phyloP scores from a whole-genome alignment of 345 rosid species.

The Pistacia atlantica region DNA sequence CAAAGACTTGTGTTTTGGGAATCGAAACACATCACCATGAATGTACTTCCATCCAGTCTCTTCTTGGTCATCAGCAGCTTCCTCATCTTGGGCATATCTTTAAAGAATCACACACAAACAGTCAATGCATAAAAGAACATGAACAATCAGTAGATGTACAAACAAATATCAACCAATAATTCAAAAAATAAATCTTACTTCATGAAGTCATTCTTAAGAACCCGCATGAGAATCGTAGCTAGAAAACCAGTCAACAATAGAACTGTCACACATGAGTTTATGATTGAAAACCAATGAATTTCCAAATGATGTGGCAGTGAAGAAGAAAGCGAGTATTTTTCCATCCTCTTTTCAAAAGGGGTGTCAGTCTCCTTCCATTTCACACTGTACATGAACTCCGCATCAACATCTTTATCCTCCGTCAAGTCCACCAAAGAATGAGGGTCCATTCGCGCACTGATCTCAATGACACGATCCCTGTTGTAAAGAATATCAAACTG shows the following conservation, averaged over 20 bases:
- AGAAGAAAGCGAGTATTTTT: conserved; percentile 78
- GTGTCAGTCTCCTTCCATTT: conserved; percentile 90
- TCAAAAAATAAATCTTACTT: conserved; percentile 50
- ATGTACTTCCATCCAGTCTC: conserved; percentile 96
- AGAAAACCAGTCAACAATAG: conserved; percentile 90
- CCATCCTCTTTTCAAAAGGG: conserved; percentile 90
- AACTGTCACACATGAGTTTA: conserved; percentile 89
- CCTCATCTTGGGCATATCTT: conserved; percentile 87
- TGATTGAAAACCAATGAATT: conserved; percentile 93
- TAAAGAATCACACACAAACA: neutral
- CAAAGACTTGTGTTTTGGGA: conserved; percentile 68
- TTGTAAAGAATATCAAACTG: conserved; percentile 75
- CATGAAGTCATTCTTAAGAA: conserved; percentile 85
- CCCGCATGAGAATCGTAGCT: conserved; percentile 91
- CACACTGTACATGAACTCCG: conserved; percentile 79
- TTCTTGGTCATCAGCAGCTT: conserved; percentile 86
- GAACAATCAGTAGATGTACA: neutral
- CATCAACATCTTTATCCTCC: conserved; percentile 77
- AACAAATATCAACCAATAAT: neutral
- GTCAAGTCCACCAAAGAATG: conserved; percentile 71
- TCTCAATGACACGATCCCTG: conserved; percentile 76
- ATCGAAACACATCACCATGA: conserved; percentile 82
- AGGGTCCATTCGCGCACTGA: conserved; percentile 71
- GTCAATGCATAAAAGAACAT: neutral
- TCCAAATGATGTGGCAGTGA: conserved; percentile 91